Evolutionary conservation across 805 yeast species (phyloP), one percentile per base, ranked within the genome.

Genomic region (Spathaspora sp.): DNA sequence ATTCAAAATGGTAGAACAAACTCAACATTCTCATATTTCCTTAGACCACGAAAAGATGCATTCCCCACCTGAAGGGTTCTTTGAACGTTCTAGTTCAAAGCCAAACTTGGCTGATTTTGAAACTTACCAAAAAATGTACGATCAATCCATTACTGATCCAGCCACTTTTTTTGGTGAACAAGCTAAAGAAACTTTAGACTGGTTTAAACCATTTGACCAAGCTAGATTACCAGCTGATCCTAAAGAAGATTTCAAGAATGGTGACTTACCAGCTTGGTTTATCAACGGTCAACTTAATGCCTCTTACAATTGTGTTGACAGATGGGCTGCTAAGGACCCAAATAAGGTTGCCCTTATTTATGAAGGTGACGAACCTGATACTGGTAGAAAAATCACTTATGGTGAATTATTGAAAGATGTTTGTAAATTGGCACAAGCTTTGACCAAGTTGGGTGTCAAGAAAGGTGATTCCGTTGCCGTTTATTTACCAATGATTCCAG

Each of bases 381-480:
- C 88, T 60, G 87, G 87, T 54, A 78, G 82, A 66, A 78, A 72
- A 55, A 79, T 93, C 65, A 87, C 97, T 39, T 93, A 86, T 69
- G 91, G 89, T 54, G 94, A 93, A 73, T 80, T 93, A 60, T 79
- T 93, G 64, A 81, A 84, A 63, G 85, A 89, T 59, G 97, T 93
- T 44, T 85, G 87, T 58, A 85, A 87, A 65, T 84, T 91, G 60
- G 97, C 98, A 11, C 92, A 87, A 60, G 86, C 89, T 43, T 80
- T 94, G 67, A 75, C 80, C 57, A 79, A 85, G 52, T 84, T 91
- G 81, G 99, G 99, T 52, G 93, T 93, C 60, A 75, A 79, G 60
- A 89, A 89, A 71, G 99, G 99, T 65, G 99, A 93, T 66, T 88
- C 96, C 26, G 98, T 93, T 52, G 98, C 97, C 47, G 88, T 93